phyloP scores from a whole-genome alignment of 1,139 yeast genomes.

The Protomyces lactucae-debilis region DNA sequence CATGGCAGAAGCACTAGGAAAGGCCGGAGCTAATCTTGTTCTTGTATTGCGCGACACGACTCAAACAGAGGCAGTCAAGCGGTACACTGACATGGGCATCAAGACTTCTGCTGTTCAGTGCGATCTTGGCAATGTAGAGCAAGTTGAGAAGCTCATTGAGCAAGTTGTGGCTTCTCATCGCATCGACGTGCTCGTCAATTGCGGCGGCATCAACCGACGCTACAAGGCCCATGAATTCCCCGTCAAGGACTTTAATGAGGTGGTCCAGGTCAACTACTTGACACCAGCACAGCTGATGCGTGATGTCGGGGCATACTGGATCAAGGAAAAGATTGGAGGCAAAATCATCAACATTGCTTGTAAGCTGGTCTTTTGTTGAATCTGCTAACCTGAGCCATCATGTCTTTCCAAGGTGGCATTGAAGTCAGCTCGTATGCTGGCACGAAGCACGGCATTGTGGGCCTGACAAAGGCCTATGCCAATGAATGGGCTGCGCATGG shows the following conservation, averaged over 20 bases:
- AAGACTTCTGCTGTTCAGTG: slow-evolving; percentile 36
- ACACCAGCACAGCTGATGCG: slow-evolving; percentile 48
- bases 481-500: slow-evolving; percentile 53
- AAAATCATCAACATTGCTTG: slow-evolving; percentile 61
- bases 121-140: slow-evolving; percentile 37
- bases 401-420: slow-evolving; percentile 46
- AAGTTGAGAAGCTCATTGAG: slow-evolving; percentile 38
- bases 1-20: slow-evolving; percentile 45
- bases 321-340: slow-evolving; percentile 50
- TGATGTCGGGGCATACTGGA: slow-evolving; percentile 47
- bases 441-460: slow-evolving; percentile 51
- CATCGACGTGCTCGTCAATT: slow-evolving; percentile 52
- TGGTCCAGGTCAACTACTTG: slow-evolving; percentile 49
- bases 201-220: slow-evolving; percentile 51
- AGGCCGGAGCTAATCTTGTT: slow-evolving; percentile 45
- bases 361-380: neutral
- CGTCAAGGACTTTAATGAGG: slow-evolving; percentile 45
- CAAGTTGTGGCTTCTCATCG: slow-evolving; percentile 36
- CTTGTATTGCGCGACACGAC: slow-evolving; percentile 32
- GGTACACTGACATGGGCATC: slow-evolving; percentile 35
- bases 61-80: slow-evolving; percentile 13
- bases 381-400: slow-evolving; percentile 37
- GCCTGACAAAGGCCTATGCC: slow-evolving; percentile 49
- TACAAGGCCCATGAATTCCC: slow-evolving; percentile 43
- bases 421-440: slow-evolving; percentile 50